A percentile compares a stretch with the other conserved stretches of the same genome.
phyloP scores from a whole-genome alignment of 257 asterid genomes.

The Ilex asprella region DNA sequence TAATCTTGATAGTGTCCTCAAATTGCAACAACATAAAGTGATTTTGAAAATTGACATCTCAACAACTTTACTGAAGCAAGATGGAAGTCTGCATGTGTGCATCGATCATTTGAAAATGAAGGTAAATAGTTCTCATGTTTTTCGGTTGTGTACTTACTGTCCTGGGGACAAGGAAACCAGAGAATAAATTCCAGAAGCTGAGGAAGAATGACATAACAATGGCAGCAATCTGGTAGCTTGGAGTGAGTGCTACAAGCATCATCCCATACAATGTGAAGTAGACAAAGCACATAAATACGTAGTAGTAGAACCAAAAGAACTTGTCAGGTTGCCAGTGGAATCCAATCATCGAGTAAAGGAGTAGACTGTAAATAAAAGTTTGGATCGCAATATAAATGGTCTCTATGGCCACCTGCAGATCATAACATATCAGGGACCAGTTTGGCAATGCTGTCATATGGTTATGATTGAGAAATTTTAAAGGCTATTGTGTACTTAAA shows the following conservation, averaged over 20 bases:
- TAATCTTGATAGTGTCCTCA: too few species aligned
- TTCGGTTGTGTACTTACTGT: conserved; percentile 37
- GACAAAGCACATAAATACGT: conserved; percentile 64
- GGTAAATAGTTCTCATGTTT: background rate
- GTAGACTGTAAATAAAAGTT: conserved; percentile 56
- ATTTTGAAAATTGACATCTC: too few species aligned
- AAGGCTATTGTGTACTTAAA: too few species aligned
- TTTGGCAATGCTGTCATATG: too few species aligned
- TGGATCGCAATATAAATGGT: conserved; percentile 46
- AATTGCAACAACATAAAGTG: too few species aligned
- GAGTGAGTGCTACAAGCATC: conserved; percentile 86
- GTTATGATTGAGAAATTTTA: too few species aligned
- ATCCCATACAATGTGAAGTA: conserved; percentile 80
- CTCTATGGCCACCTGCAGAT: conserved; percentile 66
- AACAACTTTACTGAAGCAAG: background rate
- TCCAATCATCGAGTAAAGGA: conserved; percentile 83
- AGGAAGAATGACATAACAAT: conserved; percentile 82
- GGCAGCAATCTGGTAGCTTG: conserved; percentile 71
- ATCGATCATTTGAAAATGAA: too few species aligned
- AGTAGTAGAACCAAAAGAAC: conserved; percentile 73
- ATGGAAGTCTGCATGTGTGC: background rate
- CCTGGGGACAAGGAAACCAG: conserved; percentile 71
- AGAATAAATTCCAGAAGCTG: conserved; percentile 81
- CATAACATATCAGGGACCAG: background rate
- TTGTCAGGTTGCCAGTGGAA: conserved; percentile 48